A percentile compares a stretch with the other conserved stretches of the same genome.
Conservation (phyloP, 495 filamentous ascomycete genomes). For the Aspergillus egyptiacus region DNA sequence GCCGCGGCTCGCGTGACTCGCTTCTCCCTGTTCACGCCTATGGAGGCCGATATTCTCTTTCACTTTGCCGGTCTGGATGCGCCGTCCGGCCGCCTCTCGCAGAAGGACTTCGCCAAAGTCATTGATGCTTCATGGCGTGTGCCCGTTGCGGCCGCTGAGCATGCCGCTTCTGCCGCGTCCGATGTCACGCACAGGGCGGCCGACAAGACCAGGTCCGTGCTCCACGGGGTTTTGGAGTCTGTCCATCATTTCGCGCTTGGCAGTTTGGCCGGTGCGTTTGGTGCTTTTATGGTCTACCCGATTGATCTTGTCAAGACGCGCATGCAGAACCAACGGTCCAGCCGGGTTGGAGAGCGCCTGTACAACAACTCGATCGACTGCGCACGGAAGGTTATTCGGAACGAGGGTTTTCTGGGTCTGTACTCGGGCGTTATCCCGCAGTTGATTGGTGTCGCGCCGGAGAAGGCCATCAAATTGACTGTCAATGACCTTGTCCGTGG, state of each 20-base stretch:
- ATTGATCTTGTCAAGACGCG: constrained; percentile 98
- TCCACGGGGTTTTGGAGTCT: constrained; percentile 66
- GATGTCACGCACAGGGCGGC: constrained; percentile 40
- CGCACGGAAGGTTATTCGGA: constrained; percentile 80
- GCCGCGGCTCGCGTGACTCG: constrained; percentile 84
- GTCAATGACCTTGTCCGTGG: constrained; percentile 90
- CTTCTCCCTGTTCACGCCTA: constrained; percentile 91
- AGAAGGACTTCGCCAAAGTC: constrained; percentile 87
- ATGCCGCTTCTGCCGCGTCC: constrained; percentile 32
- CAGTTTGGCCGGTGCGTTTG: constrained; percentile 87
- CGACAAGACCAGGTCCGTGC: constrained; percentile 47
- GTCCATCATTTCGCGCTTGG: constrained; percentile 86
- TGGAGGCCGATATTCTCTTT: constrained; percentile 98
- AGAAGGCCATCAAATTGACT: constrained; percentile 98
- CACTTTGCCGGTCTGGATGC: constrained; percentile 93
- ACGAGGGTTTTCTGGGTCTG: constrained; percentile 82
- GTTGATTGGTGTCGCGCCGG: constrained; percentile 91
- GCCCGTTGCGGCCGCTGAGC: constrained; percentile 41
- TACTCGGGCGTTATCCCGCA: constrained; percentile 95
- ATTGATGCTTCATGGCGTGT: constrained; percentile 86
- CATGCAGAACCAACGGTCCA: constrained; percentile 92
- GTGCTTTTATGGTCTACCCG: constrained; percentile 98
- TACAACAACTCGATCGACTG: constrained; percentile 98
- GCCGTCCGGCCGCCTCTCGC: constrained; percentile 73
- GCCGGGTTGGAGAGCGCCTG: constrained; percentile 72